Percentiles rank a stretch among this genome's conserved stretches.
phyloP scores from a whole-genome alignment of 2,329 filamentous ascomycete species.

The Colletotrichum sp. region DNA sequence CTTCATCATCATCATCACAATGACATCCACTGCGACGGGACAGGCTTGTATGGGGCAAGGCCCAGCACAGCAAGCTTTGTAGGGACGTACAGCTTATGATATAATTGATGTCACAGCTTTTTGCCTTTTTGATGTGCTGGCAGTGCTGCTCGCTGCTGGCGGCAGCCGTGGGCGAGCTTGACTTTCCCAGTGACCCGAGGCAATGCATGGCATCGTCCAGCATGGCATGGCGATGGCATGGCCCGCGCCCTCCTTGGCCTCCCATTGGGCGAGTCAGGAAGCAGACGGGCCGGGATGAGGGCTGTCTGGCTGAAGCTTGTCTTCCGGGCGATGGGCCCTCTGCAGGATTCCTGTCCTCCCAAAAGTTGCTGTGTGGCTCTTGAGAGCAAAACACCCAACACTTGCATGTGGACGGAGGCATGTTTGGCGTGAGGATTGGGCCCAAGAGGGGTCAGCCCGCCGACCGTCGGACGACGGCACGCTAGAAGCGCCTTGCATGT shows the following conservation, averaged over 20 bases:
- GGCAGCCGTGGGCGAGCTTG: background rate
- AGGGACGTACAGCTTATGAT: background rate
- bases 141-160: background rate
- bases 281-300: constrained; percentile 2
- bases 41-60: background rate
- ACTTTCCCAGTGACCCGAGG: constrained; percentile 5
- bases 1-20: background rate
- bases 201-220: background rate
- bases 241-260: background rate
- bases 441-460: background rate
- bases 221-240: background rate
- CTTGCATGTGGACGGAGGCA: constrained; percentile 13
- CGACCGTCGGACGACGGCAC: constrained; percentile 14
- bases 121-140: background rate
- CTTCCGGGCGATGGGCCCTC: background rate
- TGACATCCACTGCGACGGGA: background rate
- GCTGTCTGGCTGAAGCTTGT: constrained; percentile 18
- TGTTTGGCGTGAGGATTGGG: background rate
- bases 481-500: constrained; percentile 13
- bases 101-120: constrained; percentile 1
- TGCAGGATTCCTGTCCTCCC: background rate
- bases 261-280: constrained; percentile 4
- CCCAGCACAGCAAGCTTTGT: background rate
- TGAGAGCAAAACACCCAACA: background rate
- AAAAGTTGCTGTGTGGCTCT: background rate